These are phyloP conservation scores for Diaporthe sp. DNA, from an alignment of 2,329 filamentous ascomycete genomes.

Conservation along the genomic window DNA sequence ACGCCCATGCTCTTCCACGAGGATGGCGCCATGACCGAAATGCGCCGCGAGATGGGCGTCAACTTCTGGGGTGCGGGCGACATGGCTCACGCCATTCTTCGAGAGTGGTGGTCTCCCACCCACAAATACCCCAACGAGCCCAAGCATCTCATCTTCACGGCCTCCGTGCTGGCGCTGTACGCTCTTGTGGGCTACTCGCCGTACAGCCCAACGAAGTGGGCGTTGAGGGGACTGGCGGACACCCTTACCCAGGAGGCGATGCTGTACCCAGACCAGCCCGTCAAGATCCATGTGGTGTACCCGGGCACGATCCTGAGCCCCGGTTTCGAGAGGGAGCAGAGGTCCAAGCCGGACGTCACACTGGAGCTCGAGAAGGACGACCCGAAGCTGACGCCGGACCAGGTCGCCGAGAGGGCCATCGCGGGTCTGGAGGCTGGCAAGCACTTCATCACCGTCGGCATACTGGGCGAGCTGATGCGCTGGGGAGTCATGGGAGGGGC, in stretches of 20 bases:
- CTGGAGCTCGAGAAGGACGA: constrained; percentile 86
- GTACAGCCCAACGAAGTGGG: constrained; percentile 88
- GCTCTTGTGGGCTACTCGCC: constrained; percentile 85
- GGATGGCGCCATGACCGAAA: constrained; percentile 75
- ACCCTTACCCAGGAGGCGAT: constrained; percentile 86
- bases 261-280: constrained; percentile 80
- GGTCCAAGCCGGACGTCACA: constrained; percentile 84
- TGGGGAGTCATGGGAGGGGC: constrained; percentile 69
- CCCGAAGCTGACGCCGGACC: constrained; percentile 80
- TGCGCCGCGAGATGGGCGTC: constrained; percentile 88
- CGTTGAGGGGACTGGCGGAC: constrained; percentile 86
- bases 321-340: constrained; percentile 81
- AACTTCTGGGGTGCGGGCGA: constrained; percentile 92
- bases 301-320: constrained; percentile 87
- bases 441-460: constrained; percentile 82
- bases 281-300: constrained; percentile 85
- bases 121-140: constrained; percentile 58
- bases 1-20: constrained; percentile 84
- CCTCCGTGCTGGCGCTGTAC: constrained; percentile 81
- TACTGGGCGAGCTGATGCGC: constrained; percentile 80
- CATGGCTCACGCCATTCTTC: constrained; percentile 84
- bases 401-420: constrained; percentile 80
- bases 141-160: constrained; percentile 90
- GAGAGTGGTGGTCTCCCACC: constrained; percentile 77
- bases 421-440: constrained; percentile 83